Evolutionary conservation across 345 rosid genomes (phyloP), one percentile per base, ranked within the genome.

Genomic region (Acer saccharum): DNA sequence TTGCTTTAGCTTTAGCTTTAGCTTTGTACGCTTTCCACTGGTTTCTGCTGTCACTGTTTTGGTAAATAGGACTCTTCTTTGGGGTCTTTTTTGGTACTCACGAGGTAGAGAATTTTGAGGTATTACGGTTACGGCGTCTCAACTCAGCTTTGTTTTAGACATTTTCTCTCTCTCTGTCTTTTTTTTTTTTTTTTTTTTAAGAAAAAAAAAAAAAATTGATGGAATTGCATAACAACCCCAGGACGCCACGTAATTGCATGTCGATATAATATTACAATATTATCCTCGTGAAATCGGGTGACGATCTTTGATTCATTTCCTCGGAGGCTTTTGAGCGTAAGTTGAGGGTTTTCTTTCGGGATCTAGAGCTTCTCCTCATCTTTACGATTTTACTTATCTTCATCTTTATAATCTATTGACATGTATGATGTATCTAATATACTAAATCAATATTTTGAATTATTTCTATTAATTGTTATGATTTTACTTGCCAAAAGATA

Each of bases 191-290:
- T 64, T 12, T 69, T 6, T 12, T 60, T 48, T 20, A 1, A 55
- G 55, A 35, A n/a, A 66, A 60, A 7, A 2, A 2, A 25, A 46
- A 29, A 32, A 72, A 57, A 10, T 6, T 20, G 39, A 2, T 21
- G 39, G 12, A 13, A 13, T 11, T 10, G 68, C 16, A 17, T 76
- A 50, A 65, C 76, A 60, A 73, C 81, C 85, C 83, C 78, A 52
- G 46, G 65, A 8, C 71, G 85, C 83, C 85, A 82, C 85, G 85
- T 76, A 44, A 16, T 72, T 27, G 57, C 16, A 61, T 1, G 41
- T 13, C 13, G 0, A 0, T 43, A 25, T 4, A 21, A 32, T 32
- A 41, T 73, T 63, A 73, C 68, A 29, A 20, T 57, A 35, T 20
- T 35, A 72, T 72, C 75, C 66, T 46, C 9, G 10, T 64, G 32